Base-by-base conservation (phyloP, 495 filamentous ascomycete species). In the Penicillium odoratum region DNA sequence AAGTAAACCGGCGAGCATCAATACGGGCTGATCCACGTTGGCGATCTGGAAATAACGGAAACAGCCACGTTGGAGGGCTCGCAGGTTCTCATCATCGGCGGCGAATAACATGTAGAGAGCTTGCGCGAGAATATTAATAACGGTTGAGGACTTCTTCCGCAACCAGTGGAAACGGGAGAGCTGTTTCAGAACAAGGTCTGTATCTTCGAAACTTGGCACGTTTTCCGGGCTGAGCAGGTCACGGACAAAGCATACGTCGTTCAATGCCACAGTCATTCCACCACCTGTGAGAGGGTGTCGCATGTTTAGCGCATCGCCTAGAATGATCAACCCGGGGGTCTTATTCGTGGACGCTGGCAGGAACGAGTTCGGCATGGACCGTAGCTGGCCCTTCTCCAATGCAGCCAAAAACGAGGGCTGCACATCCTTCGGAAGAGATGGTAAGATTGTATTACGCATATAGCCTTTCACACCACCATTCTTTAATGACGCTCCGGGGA, bases 301-400 rank as follows among this genome's bases (percentile, higher is more conserved):
- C 93, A 97, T 97, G 74, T 97, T 97, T 77, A 93, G 85, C 7
- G 93, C 93, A 73, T 97, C 93, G 55, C 93, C 93, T 18, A 97
- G 76, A 30, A 98, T 74, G 36, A 96, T 76, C 59, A 97, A 75
- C 10, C 94, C 94, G 0, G 86, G 83, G 3, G 85, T 82, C 45
- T 80, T 82, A 60, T 86, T 84, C 46, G 88, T 85, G 9, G 85
- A 80, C 0, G 93, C 83, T 15, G 94, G 91, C 5, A 98, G 83
- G 79, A 88, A 98, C 38, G 85, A 90, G 73, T 98, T 98, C 6
- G 94, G 95, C 94, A 98, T 98, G 49, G 83, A 89, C 38, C 83
- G 78, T 55, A 91, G 74, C 55, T 84, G 79, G 58, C 90, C 91
- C 28, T 81, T 75, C 30, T 91, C 89, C 13, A 98, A 73, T 0